phyloP scores from a whole-genome alignment of 805 yeast species.

The Myxozyma neglecta region DNA sequence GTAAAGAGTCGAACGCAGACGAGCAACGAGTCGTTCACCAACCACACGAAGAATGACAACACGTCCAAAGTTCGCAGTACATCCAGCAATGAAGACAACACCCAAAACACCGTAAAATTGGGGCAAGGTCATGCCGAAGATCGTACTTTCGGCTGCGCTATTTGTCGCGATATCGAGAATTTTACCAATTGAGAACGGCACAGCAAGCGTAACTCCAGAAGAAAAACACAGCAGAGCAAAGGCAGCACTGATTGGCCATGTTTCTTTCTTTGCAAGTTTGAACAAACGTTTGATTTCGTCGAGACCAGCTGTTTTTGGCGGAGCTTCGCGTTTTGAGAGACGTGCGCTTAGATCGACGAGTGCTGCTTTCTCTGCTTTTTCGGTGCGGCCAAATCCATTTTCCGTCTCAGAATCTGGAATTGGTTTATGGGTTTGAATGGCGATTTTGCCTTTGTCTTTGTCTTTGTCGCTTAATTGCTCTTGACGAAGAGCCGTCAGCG shows the following conservation, averaged over 20 bases:
- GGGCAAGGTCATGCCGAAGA: slow-evolving; percentile 61
- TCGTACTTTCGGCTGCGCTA: slow-evolving; percentile 37
- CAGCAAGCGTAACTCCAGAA: slow-evolving; percentile 74
- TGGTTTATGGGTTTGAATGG: not conserved
- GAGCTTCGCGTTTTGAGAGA: slow-evolving; percentile 27
- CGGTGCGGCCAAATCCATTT: slow-evolving; percentile 19
- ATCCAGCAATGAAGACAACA: slow-evolving; percentile 67
- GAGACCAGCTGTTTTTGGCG: slow-evolving; percentile 29
- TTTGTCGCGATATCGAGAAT: slow-evolving; percentile 69
- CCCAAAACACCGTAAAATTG: slow-evolving; percentile 65
- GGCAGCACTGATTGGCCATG: slow-evolving; percentile 57
- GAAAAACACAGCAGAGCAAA: slow-evolving; percentile 63
- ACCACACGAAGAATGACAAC: slow-evolving; percentile 70
- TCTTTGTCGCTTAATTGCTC: not conserved
- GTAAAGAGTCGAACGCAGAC: slow-evolving; percentile 74
- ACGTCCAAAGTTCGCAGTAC: slow-evolving; percentile 77
- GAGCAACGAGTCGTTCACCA: slow-evolving; percentile 85
- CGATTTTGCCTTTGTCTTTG: not conserved
- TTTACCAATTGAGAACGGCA: slow-evolving; percentile 80
- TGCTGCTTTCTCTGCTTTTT: slow-evolving; percentile 31
- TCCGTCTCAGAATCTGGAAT: not conserved
- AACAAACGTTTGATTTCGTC: slow-evolving; percentile 52
- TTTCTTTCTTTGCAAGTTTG: slow-evolving; percentile 58
- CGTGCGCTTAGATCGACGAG: slow-evolving; percentile 31
- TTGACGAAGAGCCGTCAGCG: not conserved